phyloP scores from a whole-genome alignment of 305 asterid genomes.

The Fraxinus xanthoxyloides region DNA sequence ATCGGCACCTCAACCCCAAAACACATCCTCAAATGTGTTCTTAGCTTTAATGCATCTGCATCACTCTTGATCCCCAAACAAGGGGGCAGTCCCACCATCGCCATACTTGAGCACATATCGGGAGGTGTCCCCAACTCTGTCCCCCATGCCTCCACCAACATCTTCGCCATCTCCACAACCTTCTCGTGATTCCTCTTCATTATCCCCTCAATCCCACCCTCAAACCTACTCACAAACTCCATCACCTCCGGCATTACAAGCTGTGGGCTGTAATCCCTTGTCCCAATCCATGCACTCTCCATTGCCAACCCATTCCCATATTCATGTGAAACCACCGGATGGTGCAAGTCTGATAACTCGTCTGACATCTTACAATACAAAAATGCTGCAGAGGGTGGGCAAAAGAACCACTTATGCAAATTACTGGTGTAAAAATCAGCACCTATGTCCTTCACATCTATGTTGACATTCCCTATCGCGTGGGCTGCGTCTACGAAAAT shows the following conservation, averaged over 20 bases:
- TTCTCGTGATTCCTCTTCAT: conserved; percentile 38
- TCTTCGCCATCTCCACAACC: conserved; percentile 42
- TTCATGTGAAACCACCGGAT: conserved; percentile 44
- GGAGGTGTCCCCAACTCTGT: conserved; percentile 38
- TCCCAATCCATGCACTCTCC: conserved; percentile 52
- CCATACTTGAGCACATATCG: conserved; percentile 48
- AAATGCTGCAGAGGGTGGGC: conserved; percentile 45
- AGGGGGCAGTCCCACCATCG: conserved; percentile 46
- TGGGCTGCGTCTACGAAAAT: conserved; percentile 46
- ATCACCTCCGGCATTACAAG: conserved; percentile 35
- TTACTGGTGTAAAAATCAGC: conserved; percentile 47
- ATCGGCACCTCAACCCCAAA: conserved; percentile 42
- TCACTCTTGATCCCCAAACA: conserved; percentile 37
- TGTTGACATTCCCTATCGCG: conserved; percentile 36
- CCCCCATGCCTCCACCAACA: conserved; percentile 42
- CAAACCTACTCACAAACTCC: conserved; percentile 37
- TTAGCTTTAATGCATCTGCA: conserved; percentile 35
- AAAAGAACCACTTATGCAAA: conserved; percentile 49
- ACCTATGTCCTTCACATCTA: conserved; percentile 42
- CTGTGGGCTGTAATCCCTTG: conserved; percentile 48
- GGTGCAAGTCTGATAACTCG: conserved; percentile 32
- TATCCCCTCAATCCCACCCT: conserved; percentile 50
- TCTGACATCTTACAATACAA: conserved; percentile 35
- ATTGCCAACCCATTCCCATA: conserved; percentile 48
- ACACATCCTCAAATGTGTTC: conserved; percentile 35